These are phyloP conservation scores for Solanum boliviense DNA, from an alignment of 257 asterid genomes.

Conservation along the genomic window DNA sequence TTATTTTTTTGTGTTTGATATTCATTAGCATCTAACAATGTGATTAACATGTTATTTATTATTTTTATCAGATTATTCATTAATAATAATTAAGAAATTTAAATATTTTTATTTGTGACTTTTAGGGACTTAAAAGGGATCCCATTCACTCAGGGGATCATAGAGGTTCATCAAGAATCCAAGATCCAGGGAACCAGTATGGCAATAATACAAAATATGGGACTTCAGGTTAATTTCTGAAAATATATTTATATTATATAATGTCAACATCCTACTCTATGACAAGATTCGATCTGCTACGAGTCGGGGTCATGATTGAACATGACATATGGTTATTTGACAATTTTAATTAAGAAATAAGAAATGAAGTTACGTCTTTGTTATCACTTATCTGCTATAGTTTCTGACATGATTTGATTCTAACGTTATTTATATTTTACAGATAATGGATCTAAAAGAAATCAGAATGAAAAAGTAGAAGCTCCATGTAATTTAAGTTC, in stretches of 20 bases:
- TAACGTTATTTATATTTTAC: background rate
- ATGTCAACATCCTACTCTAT: background rate
- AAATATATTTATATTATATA: background rate
- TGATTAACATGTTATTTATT: background rate
- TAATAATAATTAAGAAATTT: too few species aligned
- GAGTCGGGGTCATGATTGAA: background rate
- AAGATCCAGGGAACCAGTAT: conserved; percentile 5
- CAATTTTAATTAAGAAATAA: background rate
- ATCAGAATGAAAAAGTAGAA: background rate
- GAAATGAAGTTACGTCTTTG: background rate
- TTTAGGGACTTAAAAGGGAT: conserved; percentile 47
- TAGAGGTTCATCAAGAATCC: conserved; percentile 10
- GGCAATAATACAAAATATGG: conserved; percentile 15
- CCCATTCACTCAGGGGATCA: conserved; percentile 8
- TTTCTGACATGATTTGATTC: background rate
- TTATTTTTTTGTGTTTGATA: background rate
- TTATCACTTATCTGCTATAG: background rate
- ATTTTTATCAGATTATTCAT: background rate
- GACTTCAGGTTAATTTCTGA: conserved; percentile 18
- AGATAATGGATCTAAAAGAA: background rate
- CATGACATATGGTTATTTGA: background rate
- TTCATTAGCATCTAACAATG: background rate
- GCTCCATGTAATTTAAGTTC: background rate
- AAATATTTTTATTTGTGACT: background rate
- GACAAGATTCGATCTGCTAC: too few species aligned